Evolutionary conservation across 2,329 filamentous ascomycete species (phyloP).

Genomic region (Cladosporium sp.): DNA sequence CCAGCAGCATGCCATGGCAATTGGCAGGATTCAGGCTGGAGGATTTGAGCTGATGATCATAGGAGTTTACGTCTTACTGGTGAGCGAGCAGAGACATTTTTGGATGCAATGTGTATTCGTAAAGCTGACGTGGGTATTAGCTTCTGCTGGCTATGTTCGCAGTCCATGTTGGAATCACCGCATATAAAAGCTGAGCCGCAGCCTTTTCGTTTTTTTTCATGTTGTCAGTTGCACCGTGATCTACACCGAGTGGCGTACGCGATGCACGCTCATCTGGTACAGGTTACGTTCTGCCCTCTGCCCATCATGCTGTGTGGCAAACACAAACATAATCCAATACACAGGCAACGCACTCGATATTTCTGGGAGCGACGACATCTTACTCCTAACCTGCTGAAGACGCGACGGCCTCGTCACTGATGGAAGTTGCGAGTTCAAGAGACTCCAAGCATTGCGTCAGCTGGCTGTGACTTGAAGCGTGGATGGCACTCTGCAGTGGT

Average conservation of each 20-base stretch:
- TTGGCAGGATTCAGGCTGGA: conserved; percentile 58
- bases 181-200: conserved; percentile 18
- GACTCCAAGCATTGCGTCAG: not conserved
- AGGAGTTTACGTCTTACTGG: conserved; percentile 48
- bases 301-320: not conserved
- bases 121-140: conserved; percentile 16
- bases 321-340: not conserved
- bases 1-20: conserved; percentile 59
- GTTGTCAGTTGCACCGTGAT: not conserved
- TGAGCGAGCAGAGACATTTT: conserved; percentile 40
- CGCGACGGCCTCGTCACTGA: not conserved
- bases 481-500: not conserved
- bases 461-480: not conserved
- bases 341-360: not conserved
- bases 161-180: conserved; percentile 26
- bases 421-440: not conserved
- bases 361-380: not conserved
- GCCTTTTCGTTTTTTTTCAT: not conserved
- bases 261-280: not conserved
- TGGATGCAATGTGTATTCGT: not conserved
- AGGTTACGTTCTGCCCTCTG: not conserved
- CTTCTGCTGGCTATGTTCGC: conserved; percentile 27
- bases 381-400: not conserved
- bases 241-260: not conserved
- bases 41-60: conserved; percentile 60